Base-by-base conservation (phyloP, 2,329 filamentous ascomycete genomes). In the Colletotrichum plurivorum region DNA sequence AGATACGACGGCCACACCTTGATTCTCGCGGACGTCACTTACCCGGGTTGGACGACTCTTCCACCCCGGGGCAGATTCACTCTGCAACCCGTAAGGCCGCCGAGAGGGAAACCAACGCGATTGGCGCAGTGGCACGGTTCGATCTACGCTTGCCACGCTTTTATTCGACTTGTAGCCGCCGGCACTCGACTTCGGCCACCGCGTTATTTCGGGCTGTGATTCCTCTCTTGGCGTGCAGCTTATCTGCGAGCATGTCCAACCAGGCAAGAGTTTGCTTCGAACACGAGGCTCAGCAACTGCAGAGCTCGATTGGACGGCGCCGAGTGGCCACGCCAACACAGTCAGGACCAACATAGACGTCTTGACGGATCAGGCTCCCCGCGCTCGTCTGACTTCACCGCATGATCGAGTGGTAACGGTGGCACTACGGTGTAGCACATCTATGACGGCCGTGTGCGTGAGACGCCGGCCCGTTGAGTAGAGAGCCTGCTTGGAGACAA, bases 81-180 rank as follows among this genome's bases (percentile, higher is more conserved):
- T 36, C 31, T 60, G 31, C 1, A 49, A 49, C 39, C 46, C 57
- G 45, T 51, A 39, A 52, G 57, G 57, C 43, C 18, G 5, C 15
- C 31, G 22, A n/a, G 36, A 25, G n/a, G 25, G 10, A 36, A 36
- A 10, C 25, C 43, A n/a, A 51, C 2, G 36, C 20, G 3, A 61
- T 61, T 53, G 58, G 58, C 16, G 36, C 48, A 31, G 31, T 1
- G 13, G 20, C n/a, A 31, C 18, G 58, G 18, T 22, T 25, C 20
- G 13, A 22, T 31, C 46, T 46, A 20, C 9, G 48, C 12, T 43
- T 61, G 58, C 49, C 46, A 48, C 6, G 27, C 1, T 22, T 7
- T 53, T 46, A 43, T 52, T 61, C 49, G 46, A 52, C 48, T 16
- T 22, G 46, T 8, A 61, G 39, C 58, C 58, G 58, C 58, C 49